These are phyloP conservation scores for Urochloa ruziziensis DNA, from an alignment of 176 grass and related monocot genomes.

Conservation along the genomic window DNA sequence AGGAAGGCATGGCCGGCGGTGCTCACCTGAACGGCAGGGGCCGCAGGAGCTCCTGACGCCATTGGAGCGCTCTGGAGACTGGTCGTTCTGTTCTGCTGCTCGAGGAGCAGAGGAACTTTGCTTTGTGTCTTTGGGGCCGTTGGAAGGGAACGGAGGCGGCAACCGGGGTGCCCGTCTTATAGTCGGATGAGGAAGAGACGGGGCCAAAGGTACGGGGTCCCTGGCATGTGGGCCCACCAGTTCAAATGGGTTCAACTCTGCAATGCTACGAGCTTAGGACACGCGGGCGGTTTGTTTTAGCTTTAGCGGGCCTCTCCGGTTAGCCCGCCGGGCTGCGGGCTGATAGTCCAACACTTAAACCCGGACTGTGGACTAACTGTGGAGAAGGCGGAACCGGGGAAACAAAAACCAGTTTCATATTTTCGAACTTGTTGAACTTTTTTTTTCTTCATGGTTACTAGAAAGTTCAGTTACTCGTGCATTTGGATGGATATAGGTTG, in stretches of 20 bases:
- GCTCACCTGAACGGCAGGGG: conserved; percentile 22
- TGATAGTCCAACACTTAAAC: neutral
- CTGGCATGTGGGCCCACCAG: neutral
- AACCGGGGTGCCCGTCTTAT: conserved; percentile 29
- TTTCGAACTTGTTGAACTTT: neutral
- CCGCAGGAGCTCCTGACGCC: conserved; percentile 37
- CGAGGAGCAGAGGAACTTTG: conserved; percentile 7
- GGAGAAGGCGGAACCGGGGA: neutral
- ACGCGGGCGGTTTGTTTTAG: neutral
- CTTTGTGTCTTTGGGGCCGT: neutral
- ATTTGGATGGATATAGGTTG: neutral
- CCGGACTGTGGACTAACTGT: neutral
- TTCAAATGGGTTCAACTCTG: neutral
- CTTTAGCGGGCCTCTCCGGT: neutral
- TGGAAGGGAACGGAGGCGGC: neutral
- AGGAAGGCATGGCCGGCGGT: too few species aligned
- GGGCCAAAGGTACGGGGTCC: neutral
- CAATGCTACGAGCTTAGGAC: neutral
- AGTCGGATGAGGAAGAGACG: neutral
- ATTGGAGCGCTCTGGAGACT: conserved; percentile 29
- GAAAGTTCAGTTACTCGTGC: neutral
- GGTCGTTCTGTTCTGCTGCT: neutral
- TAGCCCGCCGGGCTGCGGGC: neutral
- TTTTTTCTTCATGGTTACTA: neutral
- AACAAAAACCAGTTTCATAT: neutral